A percentile compares a stretch with the other conserved stretches of the same genome.
Evolutionary conservation across 169 alveolate genomes (phyloP).

Genomic region (Eimeria necatrix): DNA sequence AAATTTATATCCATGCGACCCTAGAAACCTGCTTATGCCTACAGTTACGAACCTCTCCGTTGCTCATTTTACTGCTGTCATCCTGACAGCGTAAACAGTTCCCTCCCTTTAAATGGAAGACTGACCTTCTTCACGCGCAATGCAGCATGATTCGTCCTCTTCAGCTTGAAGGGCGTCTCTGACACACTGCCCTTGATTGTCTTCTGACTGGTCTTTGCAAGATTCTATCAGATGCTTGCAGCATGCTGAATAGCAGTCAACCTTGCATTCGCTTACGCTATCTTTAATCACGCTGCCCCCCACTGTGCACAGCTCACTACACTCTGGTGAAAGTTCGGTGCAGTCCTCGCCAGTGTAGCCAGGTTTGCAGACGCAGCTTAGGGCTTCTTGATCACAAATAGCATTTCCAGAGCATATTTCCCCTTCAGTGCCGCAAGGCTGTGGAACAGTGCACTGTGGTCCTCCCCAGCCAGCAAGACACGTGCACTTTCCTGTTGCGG

Average conservation of each 20-base stretch:
- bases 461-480: slow-evolving; percentile 77
- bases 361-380: slow-evolving; percentile 49
- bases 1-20: background rate
- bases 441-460: background rate
- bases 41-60: background rate
- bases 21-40: background rate
- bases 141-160: slow-evolving; percentile 69
- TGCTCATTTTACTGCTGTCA: background rate
- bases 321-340: slow-evolving; percentile 7
- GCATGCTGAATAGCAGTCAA: slow-evolving; percentile 67
- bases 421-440: slow-evolving; percentile 55
- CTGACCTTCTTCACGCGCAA: slow-evolving; percentile 62
- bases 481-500: slow-evolving; percentile 52
- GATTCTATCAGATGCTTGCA: slow-evolving; percentile 44
- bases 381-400: slow-evolving; percentile 13
- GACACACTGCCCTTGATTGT: slow-evolving; percentile 31
- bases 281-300: slow-evolving; percentile 44
- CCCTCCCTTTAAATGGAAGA: background rate
- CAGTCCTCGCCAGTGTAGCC: slow-evolving; percentile 67
- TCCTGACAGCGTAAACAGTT: background rate
- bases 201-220: slow-evolving; percentile 13
- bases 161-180: slow-evolving; percentile 13
- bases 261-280: slow-evolving; percentile 14
- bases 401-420: slow-evolving; percentile 52
- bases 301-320: slow-evolving; percentile 56